Percentiles rank a stretch among this genome's conserved stretches.
Conservation (phyloP, 2,329 filamentous ascomycete genomes). For the Fusarium sp. region DNA sequence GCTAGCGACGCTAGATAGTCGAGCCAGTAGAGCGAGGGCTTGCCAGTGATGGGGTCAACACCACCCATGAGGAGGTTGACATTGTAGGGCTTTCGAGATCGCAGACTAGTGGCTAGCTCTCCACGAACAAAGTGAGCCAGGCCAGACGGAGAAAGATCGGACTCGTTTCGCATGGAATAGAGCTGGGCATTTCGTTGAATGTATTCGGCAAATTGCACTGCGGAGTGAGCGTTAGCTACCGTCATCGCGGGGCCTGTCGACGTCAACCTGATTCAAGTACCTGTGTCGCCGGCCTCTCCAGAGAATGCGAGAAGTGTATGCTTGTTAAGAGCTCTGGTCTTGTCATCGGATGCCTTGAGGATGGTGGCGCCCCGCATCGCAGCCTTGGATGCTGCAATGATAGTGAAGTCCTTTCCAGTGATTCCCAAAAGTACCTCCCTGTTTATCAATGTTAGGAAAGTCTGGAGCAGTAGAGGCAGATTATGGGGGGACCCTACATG, state of each 20-base stretch:
- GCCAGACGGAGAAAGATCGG: constrained; percentile 87
- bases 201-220: constrained; percentile 99
- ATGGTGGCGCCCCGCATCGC: constrained; percentile 97
- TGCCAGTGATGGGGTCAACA: constrained; percentile 88
- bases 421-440: constrained; percentile 99
- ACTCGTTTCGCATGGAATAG: constrained; percentile 98
- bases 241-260: constrained; percentile 6
- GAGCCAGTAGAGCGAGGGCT: constrained; percentile 95
- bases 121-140: constrained; percentile 93
- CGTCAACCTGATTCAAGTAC: constrained; percentile 55
- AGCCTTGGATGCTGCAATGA: constrained; percentile 97
- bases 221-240: constrained; percentile 35
- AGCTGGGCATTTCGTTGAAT: constrained; percentile 98
- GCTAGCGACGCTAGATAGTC: constrained; percentile 94
- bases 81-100: constrained; percentile 93
- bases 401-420: constrained; percentile 98
- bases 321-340: constrained; percentile 92
- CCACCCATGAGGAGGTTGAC: constrained; percentile 97
- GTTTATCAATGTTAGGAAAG: constrained; percentile 19
- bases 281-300: constrained; percentile 94
- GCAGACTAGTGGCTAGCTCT: constrained; percentile 89
- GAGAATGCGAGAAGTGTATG: constrained; percentile 95
- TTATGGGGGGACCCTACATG: constrained; percentile 30
- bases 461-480: constrained; percentile 18
- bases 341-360: constrained; percentile 95